Evolutionary conservation across 2,329 filamentous ascomycete genomes (phyloP), one percentile per base, ranked within the genome.

Genomic region (Hypoxylon sp.): DNA sequence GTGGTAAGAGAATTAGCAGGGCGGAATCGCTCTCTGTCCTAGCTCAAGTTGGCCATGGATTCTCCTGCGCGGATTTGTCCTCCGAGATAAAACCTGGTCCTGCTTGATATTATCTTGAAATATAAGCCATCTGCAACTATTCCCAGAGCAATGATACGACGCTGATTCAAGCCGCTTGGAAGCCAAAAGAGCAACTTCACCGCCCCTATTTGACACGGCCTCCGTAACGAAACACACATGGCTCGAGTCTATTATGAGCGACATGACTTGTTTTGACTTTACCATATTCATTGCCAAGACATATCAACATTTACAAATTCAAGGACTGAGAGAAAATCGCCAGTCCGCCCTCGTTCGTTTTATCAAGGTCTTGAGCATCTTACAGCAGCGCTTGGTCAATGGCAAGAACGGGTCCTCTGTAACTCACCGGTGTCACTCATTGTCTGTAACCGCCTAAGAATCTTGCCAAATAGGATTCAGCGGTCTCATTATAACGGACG

Each of bases 401-500:
- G n/a, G 34, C 34, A 15, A n/a, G 3, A n/a, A 13, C 13, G 34
- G 17, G 34, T 3, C 4, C 3, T 13, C 13, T 53, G 41, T 2
- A 20, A 47, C 41, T 37, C 52, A 8, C 47, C 52, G n/a, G 37
- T 55, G 4, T 17, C 37, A n/a, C 22, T 37, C 24, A 28, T 55
- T 2, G n/a, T 47, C 41, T n/a, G n/a, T n/a, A n/a, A n/a, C n/a
- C n/a, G n/a, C n/a, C n/a, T n/a, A n/a, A n/a, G 17, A 19, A 19
- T 5, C 17, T 41, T 11, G 37, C 5, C 37, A 11, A 41, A 7
- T 41, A 2, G n/a, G 17, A 41, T 6, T 1, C 10, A n/a, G 4
- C 5, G 10, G 7, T 39, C 17, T 17, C 37, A 20, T 60, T 20
- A 61, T 28, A 70, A 56, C 34, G 64, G 64, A 22, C 65, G 55